A percentile compares a stretch with the other conserved stretches of the same genome.
phyloP scores from a whole-genome alignment of 805 yeast species.

The Sugiyamaella marilandica region DNA sequence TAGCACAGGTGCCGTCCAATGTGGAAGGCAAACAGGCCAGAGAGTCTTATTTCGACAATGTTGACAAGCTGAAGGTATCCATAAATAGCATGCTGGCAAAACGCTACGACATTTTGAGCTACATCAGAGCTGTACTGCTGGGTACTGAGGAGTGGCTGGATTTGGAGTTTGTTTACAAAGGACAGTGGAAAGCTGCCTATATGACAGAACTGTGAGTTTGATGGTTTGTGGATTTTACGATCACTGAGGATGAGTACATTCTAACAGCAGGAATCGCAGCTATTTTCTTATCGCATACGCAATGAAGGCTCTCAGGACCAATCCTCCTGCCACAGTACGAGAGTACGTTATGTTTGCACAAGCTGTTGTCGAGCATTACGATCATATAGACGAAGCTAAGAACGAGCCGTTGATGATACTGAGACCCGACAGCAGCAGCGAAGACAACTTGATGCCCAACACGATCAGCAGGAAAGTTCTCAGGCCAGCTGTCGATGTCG shows the following conservation, averaged over 20 bases:
- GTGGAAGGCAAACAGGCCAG: constrained; percentile 1
- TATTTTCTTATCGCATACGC: neutral
- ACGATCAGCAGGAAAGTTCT: neutral
- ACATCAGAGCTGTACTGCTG: neutral
- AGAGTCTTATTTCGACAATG: neutral
- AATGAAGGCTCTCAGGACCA: neutral
- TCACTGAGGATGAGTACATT: no score
- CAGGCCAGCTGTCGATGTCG: neutral
- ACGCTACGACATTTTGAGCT: neutral
- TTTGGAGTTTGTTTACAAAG: neutral
- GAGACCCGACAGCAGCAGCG: neutral
- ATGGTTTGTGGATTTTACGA: no score
- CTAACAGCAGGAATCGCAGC: neutral
- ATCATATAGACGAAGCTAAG: neutral
- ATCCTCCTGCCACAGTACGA: neutral
- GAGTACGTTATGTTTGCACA: neutral
- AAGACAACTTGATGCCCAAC: neutral
- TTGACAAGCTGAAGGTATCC: neutral
- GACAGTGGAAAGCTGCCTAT: constrained; percentile 6
- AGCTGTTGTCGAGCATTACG: neutral
- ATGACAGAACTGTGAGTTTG: neutral
- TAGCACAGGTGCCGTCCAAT: constrained; percentile 1
- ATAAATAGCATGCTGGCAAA: neutral
- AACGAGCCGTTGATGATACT: neutral
- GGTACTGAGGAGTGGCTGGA: constrained; percentile 7